phyloP scores from a whole-genome alignment of 768 basidiomycete genomes.

The Clitopilus hobsonii region DNA sequence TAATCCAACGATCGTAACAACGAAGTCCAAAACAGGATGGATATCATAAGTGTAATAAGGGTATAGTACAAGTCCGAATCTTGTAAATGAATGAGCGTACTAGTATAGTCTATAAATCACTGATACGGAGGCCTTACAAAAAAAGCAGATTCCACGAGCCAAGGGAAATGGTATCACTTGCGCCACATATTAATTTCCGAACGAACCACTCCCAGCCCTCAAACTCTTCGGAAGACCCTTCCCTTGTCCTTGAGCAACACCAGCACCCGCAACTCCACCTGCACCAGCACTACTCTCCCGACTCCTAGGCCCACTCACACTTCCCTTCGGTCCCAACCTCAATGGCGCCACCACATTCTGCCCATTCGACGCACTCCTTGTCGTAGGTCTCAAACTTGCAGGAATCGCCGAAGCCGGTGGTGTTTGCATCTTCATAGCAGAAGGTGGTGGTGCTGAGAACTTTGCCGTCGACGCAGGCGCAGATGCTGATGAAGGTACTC shows the following conservation, averaged over 20 bases:
- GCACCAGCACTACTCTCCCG: background rate
- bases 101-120: no score
- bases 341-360: background rate
- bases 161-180: no score
- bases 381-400: background rate
- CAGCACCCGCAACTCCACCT: no score
- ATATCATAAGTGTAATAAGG: no score
- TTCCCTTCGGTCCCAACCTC: background rate
- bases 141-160: no score
- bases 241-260: background rate
- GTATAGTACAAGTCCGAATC: no score
- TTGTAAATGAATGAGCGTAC: no score
- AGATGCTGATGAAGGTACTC: background rate
- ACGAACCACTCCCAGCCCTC: background rate
- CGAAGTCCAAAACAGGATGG: no score
- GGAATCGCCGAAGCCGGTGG: background rate
- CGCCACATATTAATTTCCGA: background rate
- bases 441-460: background rate
- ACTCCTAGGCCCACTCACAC: background rate
- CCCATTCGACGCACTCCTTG: background rate
- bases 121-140: no score
- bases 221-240: background rate
- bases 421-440: background rate
- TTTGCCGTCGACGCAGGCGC: no score
- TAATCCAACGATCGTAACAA: no score